Evolutionary conservation across 1,284 basidiomycete species (phyloP), one percentile per base, ranked within the genome.

Genomic region (Cryptococcus wingfieldii): DNA sequence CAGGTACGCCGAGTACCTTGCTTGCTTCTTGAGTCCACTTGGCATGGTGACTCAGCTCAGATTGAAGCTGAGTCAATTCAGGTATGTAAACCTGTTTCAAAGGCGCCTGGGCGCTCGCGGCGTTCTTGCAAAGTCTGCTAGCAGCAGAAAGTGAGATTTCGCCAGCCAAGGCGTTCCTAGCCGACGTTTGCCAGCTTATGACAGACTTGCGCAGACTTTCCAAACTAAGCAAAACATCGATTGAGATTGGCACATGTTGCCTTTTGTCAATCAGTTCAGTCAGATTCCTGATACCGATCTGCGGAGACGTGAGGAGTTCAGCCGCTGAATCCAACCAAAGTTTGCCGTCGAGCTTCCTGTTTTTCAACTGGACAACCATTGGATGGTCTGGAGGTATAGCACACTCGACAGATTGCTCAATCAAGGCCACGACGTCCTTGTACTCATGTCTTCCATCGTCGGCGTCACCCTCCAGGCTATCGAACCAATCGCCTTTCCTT

Each of bases 401-500:
- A 38, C 48, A 67, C 25, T 64, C 59, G 28, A 63, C 58, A 6
- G 72, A 71, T 47, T 74, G 63, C 3, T 69, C 65, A 16, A 76
- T 47, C 9, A 72, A 56, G 9, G 60, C 50, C 19, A 71, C 57
- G 9, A 75, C 67, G 34, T 77, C 71, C 12, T 58, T 55, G 47
- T 71, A 69, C 55, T 73, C 62, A 12, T 76, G 59, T 1, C 62
- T 65, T 4, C 66, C 59, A 56, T 77, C 74, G 47, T 76, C 75
- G 23, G 76, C 66, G 49, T 74, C 71, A 34, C 72, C 69, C 37
- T 66, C 66, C 37, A 75, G 59, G 49, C 71, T 69, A 38, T 58
- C 60, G 58, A 68, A 68, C 76, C 76, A 77, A 12, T 59, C 52
- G 16, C 75, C 53, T 2, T 75, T 69, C n/a, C 69, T 65, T 39